Conservation (phyloP, 352 stramenopile genomes). For the Globisporangium abappressorium region DNA sequence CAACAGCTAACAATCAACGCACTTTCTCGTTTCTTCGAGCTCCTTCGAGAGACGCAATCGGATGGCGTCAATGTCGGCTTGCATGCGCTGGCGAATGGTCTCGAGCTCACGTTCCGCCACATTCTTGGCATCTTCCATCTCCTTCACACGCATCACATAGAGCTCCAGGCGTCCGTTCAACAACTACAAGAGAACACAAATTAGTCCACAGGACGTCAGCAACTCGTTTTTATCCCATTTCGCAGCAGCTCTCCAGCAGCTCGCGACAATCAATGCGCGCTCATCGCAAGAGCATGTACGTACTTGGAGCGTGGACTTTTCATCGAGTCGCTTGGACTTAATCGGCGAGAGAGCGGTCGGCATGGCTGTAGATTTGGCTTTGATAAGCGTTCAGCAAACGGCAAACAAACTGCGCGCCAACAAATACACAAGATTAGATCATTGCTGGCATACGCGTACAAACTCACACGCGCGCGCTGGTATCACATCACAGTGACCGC, state of each 20-base stretch:
- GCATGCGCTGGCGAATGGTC: constrained; percentile 77
- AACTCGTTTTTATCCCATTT: not conserved
- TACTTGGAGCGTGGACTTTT: constrained; percentile 80
- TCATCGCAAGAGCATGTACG: not conserved
- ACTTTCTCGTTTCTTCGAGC: constrained; percentile 77
- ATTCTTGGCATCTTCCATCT: constrained; percentile 76
- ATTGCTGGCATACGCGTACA: not conserved
- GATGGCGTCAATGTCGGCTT: constrained; percentile 68
- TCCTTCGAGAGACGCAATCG: constrained; percentile 58
- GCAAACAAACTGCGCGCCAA: constrained; percentile 1
- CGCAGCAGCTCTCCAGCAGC: not conserved
- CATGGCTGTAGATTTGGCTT: constrained; percentile 23
- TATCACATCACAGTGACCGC: not conserved
- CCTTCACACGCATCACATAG: constrained; percentile 82
- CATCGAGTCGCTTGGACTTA: constrained; percentile 82
- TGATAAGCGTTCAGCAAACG: not conserved
- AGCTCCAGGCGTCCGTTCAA: constrained; percentile 80
- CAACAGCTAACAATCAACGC: constrained; percentile 4
- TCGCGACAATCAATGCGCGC: constrained; percentile 8
- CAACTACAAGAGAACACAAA: constrained; percentile 30
- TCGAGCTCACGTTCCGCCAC: constrained; percentile 74
- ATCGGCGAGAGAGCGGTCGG: constrained; percentile 70
- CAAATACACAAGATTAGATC: not conserved
- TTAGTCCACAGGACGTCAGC: constrained; percentile 3
- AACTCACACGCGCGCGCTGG: not conserved